phyloP scores from a whole-genome alignment of 1,139 yeast species.

The Scheffersomyces lignicola region DNA sequence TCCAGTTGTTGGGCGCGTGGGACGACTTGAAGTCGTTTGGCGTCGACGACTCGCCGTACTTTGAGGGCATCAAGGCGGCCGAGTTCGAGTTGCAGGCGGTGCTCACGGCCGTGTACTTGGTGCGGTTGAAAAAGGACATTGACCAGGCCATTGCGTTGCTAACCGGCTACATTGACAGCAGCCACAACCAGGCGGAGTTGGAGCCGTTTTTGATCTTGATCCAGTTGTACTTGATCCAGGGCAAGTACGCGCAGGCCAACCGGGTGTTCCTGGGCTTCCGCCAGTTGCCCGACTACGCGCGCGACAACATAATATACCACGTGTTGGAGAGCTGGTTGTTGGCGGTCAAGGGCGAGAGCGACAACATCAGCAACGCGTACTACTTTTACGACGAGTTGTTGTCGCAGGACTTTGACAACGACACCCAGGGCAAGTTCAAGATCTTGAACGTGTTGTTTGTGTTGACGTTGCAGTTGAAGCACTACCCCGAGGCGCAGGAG shows the following conservation, averaged over 20 bases:
- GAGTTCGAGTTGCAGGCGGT: slow-evolving; percentile 43
- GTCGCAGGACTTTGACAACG: slow-evolving; percentile 46
- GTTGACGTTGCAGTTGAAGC: slow-evolving; percentile 46
- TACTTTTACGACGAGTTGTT: slow-evolving; percentile 75
- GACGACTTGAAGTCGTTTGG: slow-evolving; percentile 46
- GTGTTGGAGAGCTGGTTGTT: slow-evolving; percentile 68
- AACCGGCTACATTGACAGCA: slow-evolving; percentile 22
- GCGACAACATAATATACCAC: slow-evolving; percentile 68
- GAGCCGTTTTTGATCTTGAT: slow-evolving; percentile 46
- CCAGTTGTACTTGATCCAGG: slow-evolving; percentile 43
- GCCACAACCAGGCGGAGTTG: slow-evolving; percentile 30
- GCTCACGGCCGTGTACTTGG: slow-evolving; percentile 43
- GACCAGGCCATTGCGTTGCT: slow-evolving; percentile 42
- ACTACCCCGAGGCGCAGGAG: slow-evolving; percentile 48
- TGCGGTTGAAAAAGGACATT: slow-evolving; percentile 36
- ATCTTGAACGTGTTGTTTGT: slow-evolving; percentile 40
- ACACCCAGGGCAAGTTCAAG: slow-evolving; percentile 35
- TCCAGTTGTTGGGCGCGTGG: slow-evolving; percentile 44
- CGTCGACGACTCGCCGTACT: slow-evolving; percentile 35
- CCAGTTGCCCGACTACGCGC: slow-evolving; percentile 47
- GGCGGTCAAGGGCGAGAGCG: slow-evolving; percentile 55
- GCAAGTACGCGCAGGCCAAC: slow-evolving; percentile 37
- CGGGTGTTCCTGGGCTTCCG: slow-evolving; percentile 35
- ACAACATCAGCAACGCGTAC: slow-evolving; percentile 58
- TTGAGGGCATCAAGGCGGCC: slow-evolving; percentile 37